These are phyloP conservation scores for Pythium scleroteichum DNA, from an alignment of 352 stramenopile genomes.

Conservation along the genomic window DNA sequence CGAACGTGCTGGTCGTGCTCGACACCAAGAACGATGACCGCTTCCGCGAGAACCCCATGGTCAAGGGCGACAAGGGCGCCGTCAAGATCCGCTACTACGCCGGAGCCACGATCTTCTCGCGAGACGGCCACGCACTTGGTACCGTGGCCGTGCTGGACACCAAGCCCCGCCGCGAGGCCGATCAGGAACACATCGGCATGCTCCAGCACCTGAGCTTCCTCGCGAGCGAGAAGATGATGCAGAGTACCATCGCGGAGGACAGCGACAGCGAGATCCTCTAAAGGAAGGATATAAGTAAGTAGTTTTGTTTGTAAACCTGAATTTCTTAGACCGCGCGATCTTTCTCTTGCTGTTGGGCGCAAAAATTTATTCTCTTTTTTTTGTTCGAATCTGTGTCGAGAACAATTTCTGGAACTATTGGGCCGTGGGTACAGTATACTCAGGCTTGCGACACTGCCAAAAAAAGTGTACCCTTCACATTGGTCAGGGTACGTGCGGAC, in stretches of 20 bases:
- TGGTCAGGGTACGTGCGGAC: not conserved
- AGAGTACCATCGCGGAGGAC: conserved; percentile 77
- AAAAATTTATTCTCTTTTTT: not conserved
- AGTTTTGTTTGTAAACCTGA: conserved; percentile 15
- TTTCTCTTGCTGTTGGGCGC: conserved; percentile 9
- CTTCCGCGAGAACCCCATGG: conserved; percentile 87
- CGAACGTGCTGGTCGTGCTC: conserved; percentile 76
- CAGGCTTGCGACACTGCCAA: not conserved
- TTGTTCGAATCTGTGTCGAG: conserved; percentile 1
- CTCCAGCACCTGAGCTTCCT: conserved; percentile 87
- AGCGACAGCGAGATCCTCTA: conserved; percentile 81
- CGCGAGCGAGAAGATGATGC: conserved; percentile 87
- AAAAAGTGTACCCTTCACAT: conserved; percentile 2
- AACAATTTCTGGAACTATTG: not conserved
- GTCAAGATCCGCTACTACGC: conserved; percentile 89
- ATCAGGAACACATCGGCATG: conserved; percentile 88
- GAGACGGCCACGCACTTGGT: conserved; percentile 73
- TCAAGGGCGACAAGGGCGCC: conserved; percentile 79
- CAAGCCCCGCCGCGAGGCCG: conserved; percentile 70
- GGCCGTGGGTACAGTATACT: not conserved
- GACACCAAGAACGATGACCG: conserved; percentile 86
- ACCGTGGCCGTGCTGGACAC: conserved; percentile 87
- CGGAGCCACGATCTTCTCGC: conserved; percentile 80
- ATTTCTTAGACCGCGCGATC: conserved; percentile 10
- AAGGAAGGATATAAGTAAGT: conserved; percentile 11